Conservation (phyloP, 2,329 filamentous ascomycete genomes). For the Uncinocarpus reesii region DNA sequence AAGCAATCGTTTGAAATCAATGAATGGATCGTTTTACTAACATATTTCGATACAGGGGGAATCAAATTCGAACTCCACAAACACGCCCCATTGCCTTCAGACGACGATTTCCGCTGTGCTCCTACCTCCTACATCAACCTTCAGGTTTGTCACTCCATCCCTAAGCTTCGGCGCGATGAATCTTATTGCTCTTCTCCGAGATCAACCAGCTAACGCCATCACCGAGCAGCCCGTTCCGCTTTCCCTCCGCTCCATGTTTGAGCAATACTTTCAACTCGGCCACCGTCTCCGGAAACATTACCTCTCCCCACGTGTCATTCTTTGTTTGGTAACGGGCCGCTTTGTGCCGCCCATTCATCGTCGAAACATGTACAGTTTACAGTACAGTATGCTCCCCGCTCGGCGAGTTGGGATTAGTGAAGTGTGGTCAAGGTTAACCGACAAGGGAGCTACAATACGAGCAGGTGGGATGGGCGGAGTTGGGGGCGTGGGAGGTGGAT, state of each 20-base stretch:
- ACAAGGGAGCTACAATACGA: conserved; percentile 28
- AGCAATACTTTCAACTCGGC: conserved; percentile 92
- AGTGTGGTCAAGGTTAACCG: conserved; percentile 67
- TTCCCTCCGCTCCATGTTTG: conserved; percentile 85
- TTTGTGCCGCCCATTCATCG: conserved; percentile 93
- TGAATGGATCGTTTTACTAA: neutral
- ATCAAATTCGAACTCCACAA: conserved; percentile 85
- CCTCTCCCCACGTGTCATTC: conserved; percentile 73
- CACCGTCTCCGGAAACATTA: conserved; percentile 92
- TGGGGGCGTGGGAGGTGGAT: conserved; percentile 21
- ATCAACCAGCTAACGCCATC: neutral
- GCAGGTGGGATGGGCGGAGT: conserved; percentile 21
- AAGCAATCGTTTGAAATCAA: conserved; percentile 21
- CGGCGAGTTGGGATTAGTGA: conserved; percentile 68
- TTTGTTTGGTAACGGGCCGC: conserved; percentile 77
- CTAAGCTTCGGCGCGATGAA: neutral
- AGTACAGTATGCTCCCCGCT: conserved; percentile 94
- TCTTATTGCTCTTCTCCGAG: conserved; percentile 9
- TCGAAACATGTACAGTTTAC: conserved; percentile 86
- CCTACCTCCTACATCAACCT: conserved; percentile 76
- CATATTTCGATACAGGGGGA: conserved; percentile 46
- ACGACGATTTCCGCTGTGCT: conserved; percentile 34
- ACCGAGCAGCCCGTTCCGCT: conserved; percentile 66
- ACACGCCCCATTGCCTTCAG: conserved; percentile 36
- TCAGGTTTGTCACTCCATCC: conserved; percentile 50